phyloP scores from a whole-genome alignment of 164 flowering plant genomes.

The Akebia trifoliata region DNA sequence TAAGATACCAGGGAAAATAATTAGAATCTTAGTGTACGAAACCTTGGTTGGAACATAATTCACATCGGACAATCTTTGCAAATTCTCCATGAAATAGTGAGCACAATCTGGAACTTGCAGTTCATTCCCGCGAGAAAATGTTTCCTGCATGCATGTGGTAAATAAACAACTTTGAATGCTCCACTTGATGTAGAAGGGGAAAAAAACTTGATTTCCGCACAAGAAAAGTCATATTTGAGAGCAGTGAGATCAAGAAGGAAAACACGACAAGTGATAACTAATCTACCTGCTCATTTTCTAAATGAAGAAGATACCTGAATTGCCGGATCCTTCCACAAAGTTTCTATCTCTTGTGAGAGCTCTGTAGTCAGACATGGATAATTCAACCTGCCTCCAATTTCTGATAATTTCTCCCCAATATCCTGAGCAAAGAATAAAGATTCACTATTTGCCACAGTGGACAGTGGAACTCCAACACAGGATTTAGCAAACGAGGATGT shows the following conservation, averaged over 20 bases:
- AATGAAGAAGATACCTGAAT: conserved; percentile 82
- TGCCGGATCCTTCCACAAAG: conserved; percentile 84
- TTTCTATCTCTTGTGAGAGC: conserved; percentile 74
- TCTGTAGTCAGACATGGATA: conserved; percentile 77
- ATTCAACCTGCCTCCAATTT: conserved; percentile 75
- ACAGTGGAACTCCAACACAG: background rate
- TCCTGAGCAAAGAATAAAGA: conserved; percentile 39
- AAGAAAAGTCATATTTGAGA: too few species aligned
- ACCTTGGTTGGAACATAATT: conserved; percentile 96
- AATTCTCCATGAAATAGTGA: conserved; percentile 82
- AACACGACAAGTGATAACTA: too few species aligned
- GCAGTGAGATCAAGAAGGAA: too few species aligned
- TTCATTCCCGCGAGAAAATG: conserved; percentile 73
- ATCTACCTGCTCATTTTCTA: too few species aligned
- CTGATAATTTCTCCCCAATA: conserved; percentile 83
- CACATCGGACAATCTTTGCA: conserved; percentile 67
- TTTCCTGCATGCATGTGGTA: conserved; percentile 59
- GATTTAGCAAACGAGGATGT: too few species aligned
- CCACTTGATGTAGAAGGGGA: too few species aligned
- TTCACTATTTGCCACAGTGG: background rate
- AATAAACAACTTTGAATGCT: too few species aligned
- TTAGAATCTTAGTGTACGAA: too few species aligned
- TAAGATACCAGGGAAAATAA: too few species aligned
- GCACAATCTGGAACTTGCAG: conserved; percentile 97
- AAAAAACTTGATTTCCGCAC: too few species aligned